Conservation (phyloP, 106 monocot genomes). For the Acanthochlamys bracteata region DNA sequence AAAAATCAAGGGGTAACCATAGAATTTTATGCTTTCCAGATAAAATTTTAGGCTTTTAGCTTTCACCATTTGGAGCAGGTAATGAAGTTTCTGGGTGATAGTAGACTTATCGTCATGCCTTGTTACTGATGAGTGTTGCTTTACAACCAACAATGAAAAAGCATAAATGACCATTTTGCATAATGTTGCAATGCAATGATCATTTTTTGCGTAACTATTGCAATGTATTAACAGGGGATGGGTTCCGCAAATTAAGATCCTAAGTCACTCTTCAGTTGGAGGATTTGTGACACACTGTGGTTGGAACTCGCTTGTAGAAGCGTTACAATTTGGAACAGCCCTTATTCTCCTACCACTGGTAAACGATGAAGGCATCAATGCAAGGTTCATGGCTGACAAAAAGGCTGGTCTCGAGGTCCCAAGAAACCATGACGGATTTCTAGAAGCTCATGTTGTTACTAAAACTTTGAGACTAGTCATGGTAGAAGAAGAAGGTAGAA, state of each 20-base stretch:
- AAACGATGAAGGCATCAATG: conserved; percentile 7
- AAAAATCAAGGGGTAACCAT: too few relatives aligned
- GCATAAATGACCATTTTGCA: too few relatives aligned
- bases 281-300: conserved; percentile 24
- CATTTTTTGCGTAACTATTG: too few relatives aligned
- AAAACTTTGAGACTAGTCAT: conserved; percentile 9
- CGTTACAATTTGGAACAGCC: background rate
- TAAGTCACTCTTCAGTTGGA: conserved; percentile 13
- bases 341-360: conserved; percentile 5
- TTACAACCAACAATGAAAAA: too few relatives aligned
- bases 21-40: too few relatives aligned
- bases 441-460: conserved; percentile 1
- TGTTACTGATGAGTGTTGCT: too few relatives aligned
- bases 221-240: too few relatives aligned
- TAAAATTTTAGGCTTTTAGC: too few relatives aligned
- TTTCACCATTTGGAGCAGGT: too few relatives aligned
- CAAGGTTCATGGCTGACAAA: conserved; percentile 3
- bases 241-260: conserved; percentile 2
- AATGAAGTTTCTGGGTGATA: too few relatives aligned
- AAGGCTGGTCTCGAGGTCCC: background rate
- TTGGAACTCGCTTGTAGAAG: conserved; percentile 20
- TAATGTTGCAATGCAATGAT: too few relatives aligned
- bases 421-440: conserved; percentile 2
- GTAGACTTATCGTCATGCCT: too few relatives aligned
- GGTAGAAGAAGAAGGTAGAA: conserved; percentile 9